Base-by-base conservation (phyloP, 306 rosid genomes). In the Hippophae gyantsensis region DNA sequence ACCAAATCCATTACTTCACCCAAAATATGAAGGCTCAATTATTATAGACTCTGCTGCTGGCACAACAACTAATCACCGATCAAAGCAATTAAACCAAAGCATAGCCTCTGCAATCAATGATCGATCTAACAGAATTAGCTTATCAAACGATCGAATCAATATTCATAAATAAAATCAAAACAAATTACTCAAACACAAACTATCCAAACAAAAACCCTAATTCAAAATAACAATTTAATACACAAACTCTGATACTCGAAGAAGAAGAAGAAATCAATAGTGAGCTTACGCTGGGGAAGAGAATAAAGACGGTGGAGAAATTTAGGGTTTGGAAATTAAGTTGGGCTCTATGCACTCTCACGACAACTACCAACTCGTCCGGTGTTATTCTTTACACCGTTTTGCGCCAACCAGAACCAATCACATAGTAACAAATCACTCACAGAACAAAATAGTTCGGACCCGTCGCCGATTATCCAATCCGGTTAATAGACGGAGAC, bases 1-100 rank as follows among this genome's bases (percentile, higher is more conserved):
- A 76, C 80, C 77, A 80, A 74, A 78, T 89, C 97, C 97, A 89
- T 89, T 58, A 49, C 59, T 53, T 52, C 32, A 62, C 58, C 71
- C 25, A 56, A 40, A 64, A 77, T 13, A 66, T 18, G 56, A 67
- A 67, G 40, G 65, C 65, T 69, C 68, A 67, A 54, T 38, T 27
- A 42, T 68, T 68, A 43, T 61, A 64, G 54, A 73, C 61, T 73
- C 82, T 56, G 69, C 77, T 46, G 64, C 82, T 71, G 79, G n/a
- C 63, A 54, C 74, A 57, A 58, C 59, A 60, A 60, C 43, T 42
- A 72, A 53, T 57, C 53, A 47, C 41, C 61, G 49, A 61, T 26
- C 61, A 46, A 54, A 55, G 48, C 67, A 50, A 54, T 48, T 7
- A 59, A 66, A 65, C 76, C 76, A 76, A 40, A 52, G 57, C 79